Conservation (phyloP, 2,329 filamentous ascomycete species). For the Ophioceras dolichostomum region DNA sequence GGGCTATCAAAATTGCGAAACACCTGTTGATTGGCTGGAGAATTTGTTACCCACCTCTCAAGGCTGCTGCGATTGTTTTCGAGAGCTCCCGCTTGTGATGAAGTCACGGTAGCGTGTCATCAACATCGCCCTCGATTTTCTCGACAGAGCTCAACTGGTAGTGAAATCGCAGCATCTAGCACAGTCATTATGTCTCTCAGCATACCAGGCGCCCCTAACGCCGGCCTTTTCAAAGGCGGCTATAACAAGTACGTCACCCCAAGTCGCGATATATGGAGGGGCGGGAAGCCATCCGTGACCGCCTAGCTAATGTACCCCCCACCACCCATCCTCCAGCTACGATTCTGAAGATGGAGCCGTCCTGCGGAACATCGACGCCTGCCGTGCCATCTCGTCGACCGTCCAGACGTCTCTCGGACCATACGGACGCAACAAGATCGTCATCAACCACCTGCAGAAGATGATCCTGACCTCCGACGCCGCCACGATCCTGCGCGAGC, state of each 20-base stretch:
- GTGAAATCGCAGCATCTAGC: too few relatives aligned
- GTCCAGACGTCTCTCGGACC: conserved; percentile 95
- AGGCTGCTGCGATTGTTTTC: conserved; percentile 3
- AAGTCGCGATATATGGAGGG: not conserved
- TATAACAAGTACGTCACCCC: conserved; percentile 73
- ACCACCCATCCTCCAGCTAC: conserved; percentile 49
- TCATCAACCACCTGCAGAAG: conserved; percentile 99
- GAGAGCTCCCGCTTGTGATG: conserved; percentile 5
- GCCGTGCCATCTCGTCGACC: conserved; percentile 86
- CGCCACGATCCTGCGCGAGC: conserved; percentile 90
- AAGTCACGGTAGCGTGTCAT: too few relatives aligned
- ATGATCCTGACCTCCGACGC: conserved; percentile 99
- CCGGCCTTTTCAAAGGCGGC: conserved; percentile 87
- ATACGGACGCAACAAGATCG: conserved; percentile 97
- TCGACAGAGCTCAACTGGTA: too few relatives aligned
- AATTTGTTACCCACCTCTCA: not conserved
- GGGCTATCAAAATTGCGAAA: not conserved
- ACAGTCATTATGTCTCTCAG: conserved; percentile 84
- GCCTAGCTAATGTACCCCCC: conserved; percentile 9
- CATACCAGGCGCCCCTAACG: conserved; percentile 87
- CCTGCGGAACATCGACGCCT: conserved; percentile 96
- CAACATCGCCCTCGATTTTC: not conserved
- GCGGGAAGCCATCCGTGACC: not conserved
- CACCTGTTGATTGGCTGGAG: conserved; percentile 1
- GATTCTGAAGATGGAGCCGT: conserved; percentile 98